Conservation (phyloP, 257 asterid species). For the Solanum sparsipilum region DNA sequence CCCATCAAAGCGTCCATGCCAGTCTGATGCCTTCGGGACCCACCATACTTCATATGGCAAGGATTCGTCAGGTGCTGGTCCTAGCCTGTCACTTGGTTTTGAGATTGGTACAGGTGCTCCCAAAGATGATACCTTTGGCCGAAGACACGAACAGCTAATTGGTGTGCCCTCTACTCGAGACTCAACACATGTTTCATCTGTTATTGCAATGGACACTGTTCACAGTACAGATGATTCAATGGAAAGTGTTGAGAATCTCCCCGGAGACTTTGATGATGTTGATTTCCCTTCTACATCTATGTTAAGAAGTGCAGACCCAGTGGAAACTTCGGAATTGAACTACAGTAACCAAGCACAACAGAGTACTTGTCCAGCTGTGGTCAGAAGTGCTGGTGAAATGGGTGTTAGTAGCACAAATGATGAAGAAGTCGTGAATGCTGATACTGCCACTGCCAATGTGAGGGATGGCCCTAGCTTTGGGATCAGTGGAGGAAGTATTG, state of each 20-base stretch:
- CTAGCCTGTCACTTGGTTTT: constrained; percentile 67
- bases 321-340: constrained; percentile 83
- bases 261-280: constrained; percentile 68
- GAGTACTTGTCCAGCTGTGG: constrained; percentile 75
- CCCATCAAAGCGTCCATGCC: constrained; percentile 84
- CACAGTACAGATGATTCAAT: constrained; percentile 73
- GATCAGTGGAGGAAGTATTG: constrained; percentile 94
- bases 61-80: constrained; percentile 80
- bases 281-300: constrained; percentile 67
- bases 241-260: constrained; percentile 96
- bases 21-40: constrained; percentile 32
- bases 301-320: constrained; percentile 46
- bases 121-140: constrained; percentile 43
- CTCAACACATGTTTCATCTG: constrained; percentile 76
- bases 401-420: constrained; percentile 96
- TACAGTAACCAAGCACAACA: constrained; percentile 94
- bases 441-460: constrained; percentile 74
- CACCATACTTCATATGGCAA: constrained; percentile 33
- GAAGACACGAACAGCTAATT: constrained; percentile 40
- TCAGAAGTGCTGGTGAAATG: constrained; percentile 72
- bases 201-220: constrained; percentile 95
- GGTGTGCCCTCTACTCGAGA: constrained; percentile 63
- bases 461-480: constrained; percentile 88
- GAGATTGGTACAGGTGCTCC: constrained; percentile 47
- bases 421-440: constrained; percentile 85